phyloP scores from a whole-genome alignment of 2,329 filamentous ascomycete genomes.

The Fusarium sulawesiense region DNA sequence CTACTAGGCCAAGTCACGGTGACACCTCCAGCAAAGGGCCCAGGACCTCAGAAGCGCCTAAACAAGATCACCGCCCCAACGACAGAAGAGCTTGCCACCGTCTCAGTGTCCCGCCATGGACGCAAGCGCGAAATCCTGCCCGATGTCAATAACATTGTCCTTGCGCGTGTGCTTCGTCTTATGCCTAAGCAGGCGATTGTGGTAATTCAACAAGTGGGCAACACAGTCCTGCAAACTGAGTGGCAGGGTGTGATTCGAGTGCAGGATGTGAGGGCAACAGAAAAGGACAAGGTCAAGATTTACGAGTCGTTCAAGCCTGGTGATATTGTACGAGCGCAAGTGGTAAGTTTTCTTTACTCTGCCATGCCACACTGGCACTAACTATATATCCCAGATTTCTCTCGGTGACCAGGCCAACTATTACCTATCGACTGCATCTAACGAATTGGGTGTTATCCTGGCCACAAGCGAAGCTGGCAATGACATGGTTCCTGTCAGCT shows the following conservation, averaged over 20 bases:
- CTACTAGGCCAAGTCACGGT: constrained; percentile 78
- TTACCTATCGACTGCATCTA: constrained; percentile 91
- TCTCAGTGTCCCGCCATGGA: constrained; percentile 65
- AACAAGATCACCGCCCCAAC: constrained; percentile 65
- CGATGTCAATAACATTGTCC: constrained; percentile 80
- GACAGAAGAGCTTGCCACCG: constrained; percentile 60
- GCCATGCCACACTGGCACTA: background rate
- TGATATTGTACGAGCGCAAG: constrained; percentile 87
- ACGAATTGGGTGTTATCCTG: constrained; percentile 94
- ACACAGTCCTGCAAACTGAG: constrained; percentile 77
- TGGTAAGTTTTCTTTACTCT: constrained; percentile 64
- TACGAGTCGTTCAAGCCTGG: constrained; percentile 92
- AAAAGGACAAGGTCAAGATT: constrained; percentile 94
- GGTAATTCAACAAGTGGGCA: constrained; percentile 84
- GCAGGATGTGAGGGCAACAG: constrained; percentile 93
- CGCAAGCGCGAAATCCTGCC: constrained; percentile 79
- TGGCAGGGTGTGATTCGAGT: constrained; percentile 87
- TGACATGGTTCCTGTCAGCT: constrained; percentile 91
- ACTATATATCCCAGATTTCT: constrained; percentile 69
- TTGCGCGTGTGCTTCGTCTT: constrained; percentile 87
- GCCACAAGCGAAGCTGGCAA: constrained; percentile 89
- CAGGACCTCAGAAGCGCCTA: constrained; percentile 67
- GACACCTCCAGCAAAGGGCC: constrained; percentile 58
- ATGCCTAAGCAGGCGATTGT: constrained; percentile 86
- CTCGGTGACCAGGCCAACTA: constrained; percentile 95